Evolutionary conservation across 2,329 filamentous ascomycete genomes (phyloP).

Genomic region (Penicillium sp.): DNA sequence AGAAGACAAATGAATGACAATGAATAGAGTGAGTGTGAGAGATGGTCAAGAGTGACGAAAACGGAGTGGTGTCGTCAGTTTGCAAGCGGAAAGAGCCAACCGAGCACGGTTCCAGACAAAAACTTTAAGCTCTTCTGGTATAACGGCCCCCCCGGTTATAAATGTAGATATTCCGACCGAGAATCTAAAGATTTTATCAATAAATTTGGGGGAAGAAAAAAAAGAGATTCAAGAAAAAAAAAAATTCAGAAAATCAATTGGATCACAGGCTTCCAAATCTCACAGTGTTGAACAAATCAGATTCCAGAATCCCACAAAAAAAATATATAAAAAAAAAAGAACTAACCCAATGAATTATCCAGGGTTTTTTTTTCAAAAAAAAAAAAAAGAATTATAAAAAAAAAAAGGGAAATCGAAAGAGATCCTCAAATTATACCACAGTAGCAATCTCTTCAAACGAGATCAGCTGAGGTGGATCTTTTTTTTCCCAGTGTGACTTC

Average conservation of each 20-base stretch:
- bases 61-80: slow-evolving; percentile 38
- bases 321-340: neutral
- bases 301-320: slow-evolving; percentile 5
- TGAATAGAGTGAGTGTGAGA: neutral
- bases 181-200: neutral
- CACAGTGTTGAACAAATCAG: slow-evolving; percentile 9
- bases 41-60: slow-evolving; percentile 24
- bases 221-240: slow-evolving; percentile 2
- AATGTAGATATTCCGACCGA: neutral
- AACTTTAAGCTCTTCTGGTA: slow-evolving; percentile 24
- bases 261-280: slow-evolving; percentile 7
- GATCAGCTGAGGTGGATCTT: slow-evolving; percentile 7
- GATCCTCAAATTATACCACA: slow-evolving; percentile 2
- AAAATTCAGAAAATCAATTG: slow-evolving; percentile 13
- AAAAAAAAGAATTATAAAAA: neutral
- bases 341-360: slow-evolving; percentile 5
- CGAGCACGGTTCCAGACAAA: slow-evolving; percentile 30
- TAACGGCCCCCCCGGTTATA: neutral
- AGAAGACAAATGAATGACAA: neutral
- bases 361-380: neutral
- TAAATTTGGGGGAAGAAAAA: neutral
- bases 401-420: slow-evolving; percentile 9
- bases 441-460: slow-evolving; percentile 3
- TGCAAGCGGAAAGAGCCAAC: slow-evolving; percentile 36
- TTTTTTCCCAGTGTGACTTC: neutral